phyloP scores from a whole-genome alignment of 192 early-diverging fungal genomes.

The Coemansia brasiliensis region DNA sequence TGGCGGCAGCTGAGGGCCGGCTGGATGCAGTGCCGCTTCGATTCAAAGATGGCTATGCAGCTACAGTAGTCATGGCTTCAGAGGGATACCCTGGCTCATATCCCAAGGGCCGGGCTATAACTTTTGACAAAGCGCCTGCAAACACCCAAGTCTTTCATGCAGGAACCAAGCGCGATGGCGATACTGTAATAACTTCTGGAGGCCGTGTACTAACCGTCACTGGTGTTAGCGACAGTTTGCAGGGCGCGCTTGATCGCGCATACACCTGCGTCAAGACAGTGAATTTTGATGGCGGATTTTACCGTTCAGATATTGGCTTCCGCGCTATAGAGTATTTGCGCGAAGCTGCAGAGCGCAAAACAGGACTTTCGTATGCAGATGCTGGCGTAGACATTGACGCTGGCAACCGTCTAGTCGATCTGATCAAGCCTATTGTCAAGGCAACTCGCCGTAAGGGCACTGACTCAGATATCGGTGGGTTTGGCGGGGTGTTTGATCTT shows the following conservation, averaged over 20 bases:
- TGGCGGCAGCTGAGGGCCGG: slow-evolving; percentile 86
- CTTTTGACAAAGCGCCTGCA: slow-evolving; percentile 52
- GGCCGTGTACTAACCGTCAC: slow-evolving; percentile 96
- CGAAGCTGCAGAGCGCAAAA: slow-evolving; percentile 27
- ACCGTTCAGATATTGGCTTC: slow-evolving; percentile 91
- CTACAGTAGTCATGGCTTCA: slow-evolving; percentile 91
- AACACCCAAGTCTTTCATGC: slow-evolving; percentile 85
- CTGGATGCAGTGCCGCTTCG: slow-evolving; percentile 81
- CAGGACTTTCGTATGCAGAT: slow-evolving; percentile 86
- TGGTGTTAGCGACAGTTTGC: slow-evolving; percentile 70
- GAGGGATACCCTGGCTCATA: slow-evolving; percentile 92
- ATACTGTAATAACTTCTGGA: slow-evolving; percentile 78
- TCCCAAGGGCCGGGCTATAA: slow-evolving; percentile 77
- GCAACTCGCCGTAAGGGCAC: slow-evolving; percentile 90
- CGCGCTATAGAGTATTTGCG: slow-evolving; percentile 58
- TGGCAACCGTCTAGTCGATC: slow-evolving; percentile 91
- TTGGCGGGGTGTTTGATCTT: slow-evolving; percentile 97
- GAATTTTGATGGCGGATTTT: slow-evolving; percentile 86
- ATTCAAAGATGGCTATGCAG: slow-evolving; percentile 75
- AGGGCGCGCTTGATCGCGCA: slow-evolving; percentile 76
- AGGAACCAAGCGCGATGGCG: slow-evolving; percentile 67
- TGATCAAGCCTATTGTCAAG: slow-evolving; percentile 94
- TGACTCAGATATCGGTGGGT: slow-evolving; percentile 97
- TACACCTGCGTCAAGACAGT: slow-evolving; percentile 67
- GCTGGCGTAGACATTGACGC: slow-evolving; percentile 97